Base-by-base conservation (phyloP, 768 basidiomycete genomes). In the Lentinula sp. region DNA sequence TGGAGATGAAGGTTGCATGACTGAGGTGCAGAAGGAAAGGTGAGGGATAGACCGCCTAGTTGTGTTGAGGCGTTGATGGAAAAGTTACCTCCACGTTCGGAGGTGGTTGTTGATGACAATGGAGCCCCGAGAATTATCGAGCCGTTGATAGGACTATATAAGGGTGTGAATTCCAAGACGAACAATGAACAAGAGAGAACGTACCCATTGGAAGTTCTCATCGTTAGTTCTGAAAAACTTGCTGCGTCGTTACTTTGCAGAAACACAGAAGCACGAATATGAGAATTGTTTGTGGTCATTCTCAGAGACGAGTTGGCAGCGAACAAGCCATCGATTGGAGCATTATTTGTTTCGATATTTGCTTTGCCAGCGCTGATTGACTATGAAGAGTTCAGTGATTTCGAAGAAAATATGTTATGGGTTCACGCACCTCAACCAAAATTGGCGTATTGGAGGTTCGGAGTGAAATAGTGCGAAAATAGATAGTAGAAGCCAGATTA, bases 391-490 rank as follows among this genome's bases (percentile, higher is more conserved):
- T 31, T 13, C 18, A 58, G 35, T 58, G 45, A 49, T 57, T 23
- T 28, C 28, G 5, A 32, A 45, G 9, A 15, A 46, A 32, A 11
- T 21, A 43, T 28, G 28, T 10, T 15, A 45, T 57, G 13, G 34
- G 18, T 28, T 3, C 4, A 50, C 35, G 15, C 10, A 59, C 48
- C 16, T 59, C 58, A 16, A 50, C 58, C 18, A 50, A 21, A 9
- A 59, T 59, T 11, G 58, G 58, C 1, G 15, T 13, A 21, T 48
- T 50, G 8, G 13, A 6, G 16, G 18, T 51, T 50, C 58, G 28
- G 5, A 59, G 35, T 10, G 58, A 59, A n/a, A 59, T 50, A 9
- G 58, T 49, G 21, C 58, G 58, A 28, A 59, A 59, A 35, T 49
- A 31, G 8, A 59, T 21, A 5, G 45, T 37, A 18, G 58, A 28